Conservation (phyloP, 169 alveolate species). For the Plasmodium chabaudi region DNA sequence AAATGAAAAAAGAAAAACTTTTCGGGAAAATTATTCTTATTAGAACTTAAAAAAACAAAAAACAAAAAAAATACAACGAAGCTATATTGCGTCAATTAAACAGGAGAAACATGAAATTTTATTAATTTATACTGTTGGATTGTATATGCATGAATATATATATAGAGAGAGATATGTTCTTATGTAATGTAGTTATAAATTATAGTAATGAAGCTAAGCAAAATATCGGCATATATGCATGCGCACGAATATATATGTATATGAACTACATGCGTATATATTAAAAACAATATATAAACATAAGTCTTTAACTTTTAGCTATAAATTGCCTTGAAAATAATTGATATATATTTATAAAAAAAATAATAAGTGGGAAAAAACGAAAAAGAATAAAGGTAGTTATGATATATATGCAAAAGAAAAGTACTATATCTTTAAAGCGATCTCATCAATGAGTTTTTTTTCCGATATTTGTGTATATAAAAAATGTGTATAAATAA, state of each 20-base stretch:
- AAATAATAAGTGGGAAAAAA: background rate
- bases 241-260: conserved; percentile 2
- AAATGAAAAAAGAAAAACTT: background rate
- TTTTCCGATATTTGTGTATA: background rate
- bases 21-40: background rate
- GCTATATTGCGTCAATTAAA: no score
- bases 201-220: background rate
- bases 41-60: no score
- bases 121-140: no score
- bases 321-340: no score
- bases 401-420: background rate
- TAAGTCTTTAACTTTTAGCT: no score
- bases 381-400: background rate
- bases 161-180: background rate
- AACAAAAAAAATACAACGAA: no score
- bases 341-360: background rate
- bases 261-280: no score
- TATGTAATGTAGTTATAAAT: no score
- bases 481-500: background rate
- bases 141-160: background rate
- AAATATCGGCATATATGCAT: background rate
- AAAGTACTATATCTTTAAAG: conserved; percentile 13
- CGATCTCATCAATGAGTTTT: conserved; percentile 20
- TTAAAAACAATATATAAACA: no score
- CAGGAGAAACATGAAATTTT: no score